Percentiles rank a stretch among this genome's conserved stretches.
phyloP scores from a whole-genome alignment of 1,284 basidiomycete species.

The Hemileia vastatrix region DNA sequence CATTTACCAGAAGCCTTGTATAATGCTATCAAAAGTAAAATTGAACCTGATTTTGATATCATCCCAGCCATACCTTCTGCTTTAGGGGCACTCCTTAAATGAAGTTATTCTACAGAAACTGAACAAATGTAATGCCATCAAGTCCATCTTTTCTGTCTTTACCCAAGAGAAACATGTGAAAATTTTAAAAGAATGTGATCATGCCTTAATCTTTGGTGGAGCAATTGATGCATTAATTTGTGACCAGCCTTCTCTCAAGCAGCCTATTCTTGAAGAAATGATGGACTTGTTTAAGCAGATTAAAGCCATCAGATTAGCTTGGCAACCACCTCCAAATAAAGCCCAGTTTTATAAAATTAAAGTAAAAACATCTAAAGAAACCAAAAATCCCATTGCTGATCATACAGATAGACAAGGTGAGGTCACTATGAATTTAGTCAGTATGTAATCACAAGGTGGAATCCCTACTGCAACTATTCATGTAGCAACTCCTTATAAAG shows the following conservation, averaged over 20 bases:
- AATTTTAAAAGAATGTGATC: conserved; percentile 84
- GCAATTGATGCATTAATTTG: conserved; percentile 90
- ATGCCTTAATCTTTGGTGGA: conserved; percentile 73
- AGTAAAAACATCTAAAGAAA: conserved; percentile 52
- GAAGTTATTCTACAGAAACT: conserved; percentile 76
- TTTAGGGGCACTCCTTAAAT: conserved; percentile 84
- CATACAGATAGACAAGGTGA: conserved; percentile 50
- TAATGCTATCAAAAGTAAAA: conserved; percentile 65
- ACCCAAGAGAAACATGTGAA: conserved; percentile 74
- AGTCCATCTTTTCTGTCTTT: conserved; percentile 75
- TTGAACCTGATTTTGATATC: too few relatives aligned
- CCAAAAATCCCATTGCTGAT: conserved; percentile 58
- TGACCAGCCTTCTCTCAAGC: conserved; percentile 82
- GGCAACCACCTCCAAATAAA: conserved; percentile 50
- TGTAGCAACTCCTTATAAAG: too few relatives aligned
- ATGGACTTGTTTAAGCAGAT: conserved; percentile 61
- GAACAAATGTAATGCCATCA: conserved; percentile 60
- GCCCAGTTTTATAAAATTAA: conserved; percentile 38
- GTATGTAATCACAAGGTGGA: background rate
- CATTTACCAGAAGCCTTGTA: conserved; percentile 83
- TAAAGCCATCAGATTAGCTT: conserved; percentile 57
- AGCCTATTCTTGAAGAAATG: conserved; percentile 64
- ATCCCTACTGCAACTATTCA: too few relatives aligned
- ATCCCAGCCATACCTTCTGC: conserved; percentile 86
- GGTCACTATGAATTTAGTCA: background rate